A percentile compares a stretch with the other conserved stretches of the same genome.
phyloP scores from a whole-genome alignment of 306 rosid genomes.

The Comarum palustre region DNA sequence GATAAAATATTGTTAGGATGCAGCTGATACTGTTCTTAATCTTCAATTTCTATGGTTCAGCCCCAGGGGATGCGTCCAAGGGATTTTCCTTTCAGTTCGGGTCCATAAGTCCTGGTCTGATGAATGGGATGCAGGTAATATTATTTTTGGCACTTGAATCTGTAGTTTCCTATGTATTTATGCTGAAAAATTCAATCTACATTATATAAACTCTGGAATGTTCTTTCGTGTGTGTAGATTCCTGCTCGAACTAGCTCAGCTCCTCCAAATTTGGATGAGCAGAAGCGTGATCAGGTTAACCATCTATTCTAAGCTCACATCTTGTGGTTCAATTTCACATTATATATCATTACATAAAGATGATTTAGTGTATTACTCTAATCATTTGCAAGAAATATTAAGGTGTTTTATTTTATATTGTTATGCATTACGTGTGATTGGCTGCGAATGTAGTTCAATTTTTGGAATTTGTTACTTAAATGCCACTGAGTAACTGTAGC shows the following conservation, averaged over 20 bases:
- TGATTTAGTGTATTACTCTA: neutral
- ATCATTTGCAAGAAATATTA: neutral
- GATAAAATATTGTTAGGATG: neutral
- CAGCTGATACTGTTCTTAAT: constrained; percentile 1
- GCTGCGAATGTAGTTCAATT: neutral
- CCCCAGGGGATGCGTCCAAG: constrained; percentile 65
- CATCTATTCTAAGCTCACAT: neutral
- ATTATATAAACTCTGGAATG: neutral
- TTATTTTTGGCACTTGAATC: constrained; percentile 15
- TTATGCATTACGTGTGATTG: neutral
- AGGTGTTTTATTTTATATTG: neutral
- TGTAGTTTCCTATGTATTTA: neutral
- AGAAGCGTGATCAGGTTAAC: constrained; percentile 75
- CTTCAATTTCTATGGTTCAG: constrained; percentile 27
- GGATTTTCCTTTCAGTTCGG: constrained; percentile 79
- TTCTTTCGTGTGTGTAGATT: constrained; percentile 49
- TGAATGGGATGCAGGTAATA: constrained; percentile 73
- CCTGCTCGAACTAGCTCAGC: constrained; percentile 97
- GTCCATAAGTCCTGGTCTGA: constrained; percentile 62
- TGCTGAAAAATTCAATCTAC: neutral
- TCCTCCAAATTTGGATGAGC: constrained; percentile 96
- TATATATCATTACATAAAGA: neutral
- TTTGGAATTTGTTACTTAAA: neutral
- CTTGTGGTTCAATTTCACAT: constrained; percentile 6
- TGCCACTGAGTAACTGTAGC: neutral